Evolutionary conservation across 1,284 basidiomycete species (phyloP), one percentile per base, ranked within the genome.

Genomic region (Wallemia mellicola): DNA sequence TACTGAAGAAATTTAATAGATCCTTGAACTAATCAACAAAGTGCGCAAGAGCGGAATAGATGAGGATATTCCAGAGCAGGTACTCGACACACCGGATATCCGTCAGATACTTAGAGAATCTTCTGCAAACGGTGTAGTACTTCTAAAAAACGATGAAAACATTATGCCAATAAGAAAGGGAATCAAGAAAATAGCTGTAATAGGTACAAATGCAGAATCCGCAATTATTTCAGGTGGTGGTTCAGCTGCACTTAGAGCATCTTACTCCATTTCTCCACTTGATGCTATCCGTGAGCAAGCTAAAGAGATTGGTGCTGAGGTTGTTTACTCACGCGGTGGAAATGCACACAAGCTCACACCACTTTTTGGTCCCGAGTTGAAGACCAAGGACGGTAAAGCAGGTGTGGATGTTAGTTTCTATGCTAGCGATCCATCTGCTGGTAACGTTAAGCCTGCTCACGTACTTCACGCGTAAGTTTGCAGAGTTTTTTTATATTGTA

Each of bases 121-220:
- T 0, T 80, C 80, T 15, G 73, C 75, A 7, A 77, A 80, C 61
- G 76, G 77, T 0, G 78, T 82, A 63, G 81, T 84, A 14, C 69
- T 85, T 27, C 71, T 85, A 60, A 81, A 81, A 70, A 85, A 86
- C 66, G 69, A 76, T n/a, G 66, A 67, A 19, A 62, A 69, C 1
- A 64, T 80, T 1, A 69, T 86, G 0, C 83, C 83, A 2, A 71
- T 85, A 11, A 71, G 73, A 2, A 58, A 58, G 27, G 61, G 63
- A 58, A 64, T 79, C 61, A 79, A 77, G 69, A 81, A 79, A 67
- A 72, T 85, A 56, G 82, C 81, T 0, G 78, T 87, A 59, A 75
- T 86, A 28, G 84, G 84, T 2, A 77, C 78, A 0, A 86, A 84
- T 65, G 82, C 82, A 24, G 79, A 81, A 64, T 76, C 77, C 1